These are phyloP conservation scores for Hyaloscypha bicolor DNA, from an alignment of 495 filamentous ascomycete genomes.

Conservation along the genomic window DNA sequence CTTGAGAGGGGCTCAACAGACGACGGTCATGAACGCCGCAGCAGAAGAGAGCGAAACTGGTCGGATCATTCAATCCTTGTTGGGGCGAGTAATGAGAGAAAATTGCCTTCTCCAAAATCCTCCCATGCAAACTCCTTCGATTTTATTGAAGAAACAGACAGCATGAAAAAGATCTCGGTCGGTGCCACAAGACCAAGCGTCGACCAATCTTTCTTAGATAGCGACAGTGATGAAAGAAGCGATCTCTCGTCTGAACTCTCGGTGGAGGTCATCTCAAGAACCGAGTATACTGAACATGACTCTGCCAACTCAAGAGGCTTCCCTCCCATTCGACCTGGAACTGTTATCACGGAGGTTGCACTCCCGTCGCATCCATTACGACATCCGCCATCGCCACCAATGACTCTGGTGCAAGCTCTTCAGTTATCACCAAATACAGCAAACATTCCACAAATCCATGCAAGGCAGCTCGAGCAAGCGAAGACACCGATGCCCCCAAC, in stretches of 20 bases:
- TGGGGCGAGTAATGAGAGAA: conserved; percentile 30
- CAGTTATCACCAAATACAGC: conserved; percentile 34
- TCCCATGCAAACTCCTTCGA: conserved; percentile 47
- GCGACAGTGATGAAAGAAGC: conserved; percentile 69
- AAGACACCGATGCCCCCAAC: conserved; percentile 54
- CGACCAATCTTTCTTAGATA: conserved; percentile 63
- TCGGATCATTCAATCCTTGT: conserved; percentile 30
- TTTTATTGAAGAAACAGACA: conserved; percentile 59
- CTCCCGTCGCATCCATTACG: conserved; percentile 66
- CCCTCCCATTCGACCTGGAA: conserved; percentile 47
- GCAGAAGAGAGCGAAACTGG: conserved; percentile 21
- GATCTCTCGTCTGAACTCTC: conserved; percentile 84
- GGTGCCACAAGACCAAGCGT: conserved; percentile 43
- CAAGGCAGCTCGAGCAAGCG: conserved; percentile 34
- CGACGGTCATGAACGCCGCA: conserved; percentile 35
- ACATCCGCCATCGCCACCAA: conserved; percentile 75
- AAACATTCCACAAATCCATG: conserved; percentile 43
- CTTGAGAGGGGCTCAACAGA: conserved; percentile 73
- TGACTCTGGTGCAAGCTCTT: conserved; percentile 66
- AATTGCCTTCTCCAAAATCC: conserved; percentile 35
- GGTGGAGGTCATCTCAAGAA: conserved; percentile 55
- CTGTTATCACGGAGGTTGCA: conserved; percentile 26
- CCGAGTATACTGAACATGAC: conserved; percentile 35
- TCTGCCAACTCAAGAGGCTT: conserved; percentile 36
- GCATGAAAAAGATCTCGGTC: conserved; percentile 52